Base-by-base conservation (phyloP, 441 rosid species). In the Adansonia grandidieri region DNA sequence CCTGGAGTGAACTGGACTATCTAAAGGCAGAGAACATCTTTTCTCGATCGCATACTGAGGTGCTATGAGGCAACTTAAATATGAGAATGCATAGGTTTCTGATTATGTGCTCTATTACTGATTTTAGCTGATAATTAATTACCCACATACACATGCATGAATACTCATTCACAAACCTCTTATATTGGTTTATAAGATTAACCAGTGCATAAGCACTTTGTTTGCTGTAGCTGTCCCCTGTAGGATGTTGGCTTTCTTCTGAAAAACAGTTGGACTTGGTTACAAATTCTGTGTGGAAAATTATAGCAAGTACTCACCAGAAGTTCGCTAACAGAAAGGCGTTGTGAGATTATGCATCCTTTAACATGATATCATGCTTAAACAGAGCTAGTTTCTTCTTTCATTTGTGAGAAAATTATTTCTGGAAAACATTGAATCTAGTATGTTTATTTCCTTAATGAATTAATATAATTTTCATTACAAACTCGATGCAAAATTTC, bases 61-160 rank as follows among this genome's bases (percentile, higher is more conserved):
- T 28, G 32, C 62, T 11, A 45, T 0, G 5, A 2, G 53, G 56
- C 56, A 69, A 47, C 37, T 47, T 47, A 20, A 45, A 54, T 20
- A 68, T 10, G 15, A 20, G 54, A 68, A 68, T 50, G 51, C 15
- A 45, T 68, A 45, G 56, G 56, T 68, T 68, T 68, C 17, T 45
- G 60, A 70, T 70, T 24, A 50, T 50, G 60, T 22, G 17, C 44
- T 22, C 0, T 67, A 45, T 50, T 70, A 14, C 20, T 37, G 50
- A 72, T 72, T 72, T 72, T 54, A 40, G 63, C 9, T 2, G 47
- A 54, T 51, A 28, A 71, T 53, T 51, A 51, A 50, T 70, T 14
- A 50, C 44, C 3, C n/a, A 28, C 7, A 32, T 28, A 19, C 48
- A 14, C 14, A 28, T 51, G 17, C 44, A 50, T 50, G n/a, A 1